phyloP scores from a whole-genome alignment of 106 monocot species.

The Vanilla planifolia region DNA sequence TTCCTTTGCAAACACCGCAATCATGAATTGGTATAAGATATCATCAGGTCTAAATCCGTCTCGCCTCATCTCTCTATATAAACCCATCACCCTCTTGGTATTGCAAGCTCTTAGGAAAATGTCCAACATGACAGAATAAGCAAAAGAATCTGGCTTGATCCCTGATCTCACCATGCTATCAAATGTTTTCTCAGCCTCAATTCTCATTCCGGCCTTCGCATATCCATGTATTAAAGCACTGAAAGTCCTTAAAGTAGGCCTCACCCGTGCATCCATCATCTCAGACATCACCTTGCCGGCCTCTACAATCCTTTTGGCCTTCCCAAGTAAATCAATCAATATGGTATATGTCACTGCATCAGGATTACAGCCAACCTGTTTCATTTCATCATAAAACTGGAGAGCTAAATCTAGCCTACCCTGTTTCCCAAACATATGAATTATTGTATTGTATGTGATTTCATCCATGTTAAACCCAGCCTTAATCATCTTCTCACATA shows the following conservation, averaged over 20 bases:
- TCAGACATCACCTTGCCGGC: slow-evolving; percentile 69
- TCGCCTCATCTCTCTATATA: slow-evolving; percentile 62
- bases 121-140: slow-evolving; percentile 79
- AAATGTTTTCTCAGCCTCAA: slow-evolving; percentile 67
- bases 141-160: slow-evolving; percentile 66
- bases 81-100: slow-evolving; percentile 44
- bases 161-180: slow-evolving; percentile 71
- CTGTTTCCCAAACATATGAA: slow-evolving; percentile 90
- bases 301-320: slow-evolving; percentile 50
- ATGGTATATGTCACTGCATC: slow-evolving; percentile 90
- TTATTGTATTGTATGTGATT: slow-evolving; percentile 95
- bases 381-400: slow-evolving; percentile 63
- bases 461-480: slow-evolving; percentile 81
- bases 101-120: slow-evolving; percentile 50
- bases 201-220: slow-evolving; percentile 72
- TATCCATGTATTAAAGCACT: slow-evolving; percentile 91
- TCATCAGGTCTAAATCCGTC: slow-evolving; percentile 64
- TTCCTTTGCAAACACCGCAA: slow-evolving; percentile 35
- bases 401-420: slow-evolving; percentile 62
- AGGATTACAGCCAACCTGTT: slow-evolving; percentile 46
- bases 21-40: slow-evolving; percentile 48
- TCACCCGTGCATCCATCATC: slow-evolving; percentile 58
- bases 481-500: slow-evolving; percentile 69
- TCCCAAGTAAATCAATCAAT: slow-evolving; percentile 83
- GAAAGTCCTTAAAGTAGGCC: slow-evolving; percentile 71